Base-by-base conservation (phyloP, 768 basidiomycete species). In the Suillus occidentalis region DNA sequence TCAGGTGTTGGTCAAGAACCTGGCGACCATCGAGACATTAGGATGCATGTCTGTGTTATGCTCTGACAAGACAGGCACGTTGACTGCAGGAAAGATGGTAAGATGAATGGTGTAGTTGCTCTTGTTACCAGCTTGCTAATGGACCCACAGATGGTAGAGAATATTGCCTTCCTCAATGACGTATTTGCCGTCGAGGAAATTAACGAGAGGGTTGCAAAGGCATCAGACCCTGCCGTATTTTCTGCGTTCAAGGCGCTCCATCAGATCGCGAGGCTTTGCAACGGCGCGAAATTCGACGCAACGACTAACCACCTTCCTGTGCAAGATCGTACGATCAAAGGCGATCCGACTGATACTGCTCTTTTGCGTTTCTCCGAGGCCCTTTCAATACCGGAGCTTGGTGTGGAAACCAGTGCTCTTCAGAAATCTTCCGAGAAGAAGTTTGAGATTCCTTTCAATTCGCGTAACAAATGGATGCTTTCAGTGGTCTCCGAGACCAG, bases 11-110 rank as follows among this genome's bases (percentile, higher is more conserved):
- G 82, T 80, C 69, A 84, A 84, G 68, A 84, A 85, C 3, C 76
- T 90, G 28, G 81, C 87, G 31, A 89, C 87, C 7, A 87, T 90
- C 37, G 89, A 90, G 72, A 86, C 86, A 8, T 79, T 90, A 6
- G 89, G 89, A 8, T 81, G 84, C 10, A 87, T 89, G 71, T 84
- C 85, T 62, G 82, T 82, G 12, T 72, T 83, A 40, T 79, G 78
- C 58, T 81, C 80, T 6, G 84, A 89, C 70, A 89, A 89, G 72
- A 87, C 86, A 0, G 85, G 87, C 16, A 87, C 86, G 0, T 75
- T 89, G 22, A 89, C 88, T 1, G 67, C 78, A 61, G 78, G 77
- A 4, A 72, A 72, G 62, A 84, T 83, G 83, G 73, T 72, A 60
- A 60, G 69, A 45, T 18, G 8, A 6, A 20, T 0, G 9, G 10